Percentiles rank a stretch among this genome's conserved stretches.
Conservation (phyloP, 768 basidiomycete genomes). For the Panaeolus papilionaceus region DNA sequence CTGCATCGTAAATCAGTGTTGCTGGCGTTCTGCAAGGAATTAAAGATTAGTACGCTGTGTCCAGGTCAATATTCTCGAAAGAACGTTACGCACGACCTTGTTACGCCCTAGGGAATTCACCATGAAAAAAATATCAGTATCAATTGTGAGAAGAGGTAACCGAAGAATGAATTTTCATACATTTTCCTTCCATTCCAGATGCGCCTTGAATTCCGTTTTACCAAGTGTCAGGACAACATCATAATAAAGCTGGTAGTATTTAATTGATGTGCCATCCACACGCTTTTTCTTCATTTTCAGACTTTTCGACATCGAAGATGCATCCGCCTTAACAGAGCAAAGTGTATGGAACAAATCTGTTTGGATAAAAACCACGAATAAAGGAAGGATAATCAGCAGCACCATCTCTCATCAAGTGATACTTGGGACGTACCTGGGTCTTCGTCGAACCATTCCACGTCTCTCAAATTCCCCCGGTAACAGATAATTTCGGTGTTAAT, state of each 20-base stretch:
- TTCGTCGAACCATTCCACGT: slow-evolving; percentile 26
- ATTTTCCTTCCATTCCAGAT: slow-evolving; percentile 45
- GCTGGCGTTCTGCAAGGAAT: background rate
- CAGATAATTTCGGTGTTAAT: background rate
- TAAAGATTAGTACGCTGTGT: background rate
- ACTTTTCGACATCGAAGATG: background rate
- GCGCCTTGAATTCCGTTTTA: slow-evolving; percentile 52
- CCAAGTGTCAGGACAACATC: slow-evolving; percentile 53
- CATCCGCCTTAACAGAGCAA: slow-evolving; percentile 19
- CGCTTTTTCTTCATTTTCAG: background rate
- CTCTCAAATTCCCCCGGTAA: slow-evolving; percentile 9
- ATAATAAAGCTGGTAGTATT: slow-evolving; percentile 34
- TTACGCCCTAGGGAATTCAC: background rate
- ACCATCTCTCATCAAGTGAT: too few species aligned
- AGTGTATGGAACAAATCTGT: background rate
- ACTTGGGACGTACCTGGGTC: slow-evolving; percentile 20
- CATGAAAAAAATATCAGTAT: background rate
- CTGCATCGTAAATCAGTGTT: background rate
- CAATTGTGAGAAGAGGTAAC: background rate
- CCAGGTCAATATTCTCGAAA: too few species aligned
- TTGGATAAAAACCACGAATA: too few species aligned
- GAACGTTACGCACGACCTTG: background rate
- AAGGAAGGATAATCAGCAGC: too few species aligned
- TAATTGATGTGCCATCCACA: background rate
- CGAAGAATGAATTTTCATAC: background rate